Evolutionary conservation across 1,139 yeast genomes (phyloP), one percentile per base, ranked within the genome.

Genomic region (Kodamaea sp.): DNA sequence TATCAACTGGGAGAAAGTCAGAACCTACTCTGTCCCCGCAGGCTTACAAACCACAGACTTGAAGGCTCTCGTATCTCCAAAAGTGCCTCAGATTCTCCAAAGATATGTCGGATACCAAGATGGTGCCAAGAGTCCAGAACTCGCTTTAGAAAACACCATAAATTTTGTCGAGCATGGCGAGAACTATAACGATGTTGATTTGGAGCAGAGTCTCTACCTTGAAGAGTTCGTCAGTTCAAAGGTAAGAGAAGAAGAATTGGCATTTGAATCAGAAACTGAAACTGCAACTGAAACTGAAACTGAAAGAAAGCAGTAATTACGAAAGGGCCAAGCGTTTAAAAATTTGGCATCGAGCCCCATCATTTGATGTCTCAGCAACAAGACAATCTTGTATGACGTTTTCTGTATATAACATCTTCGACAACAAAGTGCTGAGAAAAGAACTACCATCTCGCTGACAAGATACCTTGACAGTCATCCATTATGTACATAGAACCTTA

Each of bases 21-120:
- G 97, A 53, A 89, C 97, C 0, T 92, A 83, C 60, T 95, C 86
- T 4, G 89, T 81, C 7, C 99, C 99, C 3, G 64, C 70, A 2
- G 70, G 68, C 22, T 54, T 73, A 43, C 52, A 59, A 32, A 52
- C 56, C 20, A 58, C 68, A 7, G 59, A 70, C 36, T 69, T 90
- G 47, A 83, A 78, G 53, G 89, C 97, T 3, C 72, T 88, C 41
- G 95, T 89, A 5, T 68, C 74, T 4, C 70, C 83, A 15, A 80
- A 79, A 33, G 74, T 82, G 11, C 92, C 96, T 9, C 76, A 79
- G 50, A 70, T 89, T 38, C 71, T 68, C 44, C 90, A 88, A 56
- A 68, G 72, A 27, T 88, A 70, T 57, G 65, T 70, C 34, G 96
- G 96, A 3, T 90, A 77, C 58, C 49, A 61, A 22, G 80, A 80